Evolutionary conservation across 176 grass and related monocot genomes (phyloP).

Genomic region (Bromus sterilis): DNA sequence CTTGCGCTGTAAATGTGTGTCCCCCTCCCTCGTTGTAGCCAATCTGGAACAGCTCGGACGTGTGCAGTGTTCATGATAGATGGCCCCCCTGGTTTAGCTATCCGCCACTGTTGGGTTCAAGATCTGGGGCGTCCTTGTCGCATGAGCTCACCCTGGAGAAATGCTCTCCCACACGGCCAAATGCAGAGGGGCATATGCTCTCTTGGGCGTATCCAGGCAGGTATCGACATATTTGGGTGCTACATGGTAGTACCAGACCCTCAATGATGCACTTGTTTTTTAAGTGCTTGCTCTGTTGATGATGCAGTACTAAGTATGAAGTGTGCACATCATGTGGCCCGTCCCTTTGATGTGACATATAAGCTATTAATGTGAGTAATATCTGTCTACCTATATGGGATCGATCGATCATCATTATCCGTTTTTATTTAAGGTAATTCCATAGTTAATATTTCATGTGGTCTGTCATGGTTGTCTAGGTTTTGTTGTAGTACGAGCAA

Average conservation of each 20-base stretch:
- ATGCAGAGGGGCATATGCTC: not conserved
- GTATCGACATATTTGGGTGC: not conserved
- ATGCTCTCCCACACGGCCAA: not conserved
- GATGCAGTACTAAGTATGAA: not conserved
- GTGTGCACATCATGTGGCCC: not conserved
- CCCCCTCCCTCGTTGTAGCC: not conserved
- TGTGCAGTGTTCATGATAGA: too few species aligned
- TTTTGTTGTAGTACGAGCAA: not conserved
- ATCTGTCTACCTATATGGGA: not conserved
- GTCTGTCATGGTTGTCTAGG: not conserved
- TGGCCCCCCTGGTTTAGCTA: not conserved
- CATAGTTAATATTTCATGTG: too few species aligned
- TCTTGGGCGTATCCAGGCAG: not conserved
- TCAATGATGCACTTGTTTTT: not conserved
- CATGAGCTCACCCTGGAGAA: not conserved
- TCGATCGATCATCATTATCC: not conserved
- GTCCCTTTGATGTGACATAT: not conserved
- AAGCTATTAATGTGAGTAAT: not conserved
- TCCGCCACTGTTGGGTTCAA: not conserved
- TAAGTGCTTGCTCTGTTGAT: not conserved
- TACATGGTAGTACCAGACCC: not conserved
- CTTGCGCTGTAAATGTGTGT: not conserved
- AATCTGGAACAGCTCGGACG: not conserved
- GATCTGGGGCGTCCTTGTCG: not conserved
- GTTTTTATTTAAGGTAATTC: not conserved